phyloP scores from a whole-genome alignment of 768 basidiomycete species.

The Lactifluus echinatus region DNA sequence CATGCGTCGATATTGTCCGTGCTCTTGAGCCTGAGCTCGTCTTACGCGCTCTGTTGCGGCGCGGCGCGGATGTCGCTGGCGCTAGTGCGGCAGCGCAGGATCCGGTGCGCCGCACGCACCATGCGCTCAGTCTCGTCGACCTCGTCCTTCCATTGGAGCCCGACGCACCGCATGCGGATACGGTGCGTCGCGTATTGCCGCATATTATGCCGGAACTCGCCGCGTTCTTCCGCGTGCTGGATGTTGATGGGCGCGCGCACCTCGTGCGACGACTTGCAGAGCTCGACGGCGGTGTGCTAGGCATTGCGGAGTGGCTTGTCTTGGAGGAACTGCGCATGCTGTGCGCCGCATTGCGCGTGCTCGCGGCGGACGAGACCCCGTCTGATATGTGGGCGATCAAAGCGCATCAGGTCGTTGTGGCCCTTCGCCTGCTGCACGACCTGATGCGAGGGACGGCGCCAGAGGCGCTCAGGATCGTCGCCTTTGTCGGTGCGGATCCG shows the following conservation, averaged over 20 bases:
- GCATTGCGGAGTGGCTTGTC: conserved; percentile 63
- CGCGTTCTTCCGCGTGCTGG: conserved; percentile 47
- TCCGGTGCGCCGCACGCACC: conserved; percentile 47
- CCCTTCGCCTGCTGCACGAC: conserved; percentile 41
- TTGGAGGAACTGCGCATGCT: conserved; percentile 54
- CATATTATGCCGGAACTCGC: conserved; percentile 45
- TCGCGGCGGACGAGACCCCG: conserved; percentile 32
- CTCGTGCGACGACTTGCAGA: conserved; percentile 46
- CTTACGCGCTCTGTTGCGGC: conserved; percentile 47
- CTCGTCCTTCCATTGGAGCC: conserved; percentile 40
- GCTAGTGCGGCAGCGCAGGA: conserved; percentile 32
- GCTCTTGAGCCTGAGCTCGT: conserved; percentile 43
- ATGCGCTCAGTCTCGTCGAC: conserved; percentile 50
- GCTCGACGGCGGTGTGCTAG: conserved; percentile 48
- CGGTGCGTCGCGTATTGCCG: conserved; percentile 50
- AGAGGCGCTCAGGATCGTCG: conserved; percentile 34
- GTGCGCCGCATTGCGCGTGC: conserved; percentile 45
- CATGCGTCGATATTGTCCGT: conserved; percentile 44
- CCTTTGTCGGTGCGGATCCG: conserved; percentile 33
- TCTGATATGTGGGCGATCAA: conserved; percentile 25
- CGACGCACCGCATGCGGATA: conserved; percentile 22
- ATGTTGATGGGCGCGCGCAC: conserved; percentile 39
- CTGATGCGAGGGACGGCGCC: conserved; percentile 35
- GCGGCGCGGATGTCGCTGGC: conserved; percentile 29
- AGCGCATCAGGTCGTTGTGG: conserved; percentile 43